phyloP scores from a whole-genome alignment of 2,329 filamentous ascomycete genomes.

The Pyricularia sp. region DNA sequence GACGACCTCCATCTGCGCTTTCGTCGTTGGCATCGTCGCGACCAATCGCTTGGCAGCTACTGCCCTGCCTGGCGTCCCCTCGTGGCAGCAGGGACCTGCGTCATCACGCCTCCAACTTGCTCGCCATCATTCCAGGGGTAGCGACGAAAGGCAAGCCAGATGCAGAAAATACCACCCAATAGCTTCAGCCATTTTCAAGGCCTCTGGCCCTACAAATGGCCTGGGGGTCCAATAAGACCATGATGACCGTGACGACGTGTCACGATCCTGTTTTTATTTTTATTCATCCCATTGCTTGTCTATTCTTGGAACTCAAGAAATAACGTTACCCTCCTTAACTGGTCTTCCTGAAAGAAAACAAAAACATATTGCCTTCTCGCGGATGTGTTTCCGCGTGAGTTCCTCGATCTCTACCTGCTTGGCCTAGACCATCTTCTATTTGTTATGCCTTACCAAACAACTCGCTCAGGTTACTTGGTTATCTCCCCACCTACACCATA shows the following conservation, averaged over 20 bases:
- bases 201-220: background rate
- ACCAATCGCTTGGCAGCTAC: background rate
- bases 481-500: background rate
- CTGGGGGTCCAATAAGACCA: background rate
- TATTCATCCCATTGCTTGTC: background rate
- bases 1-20: background rate
- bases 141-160: background rate
- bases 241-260: background rate
- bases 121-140: background rate
- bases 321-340: background rate
- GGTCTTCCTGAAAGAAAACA: background rate
- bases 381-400: background rate
- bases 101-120: background rate
- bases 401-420: background rate
- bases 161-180: background rate
- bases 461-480: background rate
- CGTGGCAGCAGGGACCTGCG: background rate
- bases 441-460: background rate
- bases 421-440: background rate
- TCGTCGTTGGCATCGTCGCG: background rate
- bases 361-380: background rate
- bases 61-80: background rate
- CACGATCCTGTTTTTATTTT: constrained; percentile 4
- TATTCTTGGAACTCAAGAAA: background rate
- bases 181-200: background rate